Base-by-base conservation (phyloP, 495 filamentous ascomycete species). In the Cercophora sp. region DNA sequence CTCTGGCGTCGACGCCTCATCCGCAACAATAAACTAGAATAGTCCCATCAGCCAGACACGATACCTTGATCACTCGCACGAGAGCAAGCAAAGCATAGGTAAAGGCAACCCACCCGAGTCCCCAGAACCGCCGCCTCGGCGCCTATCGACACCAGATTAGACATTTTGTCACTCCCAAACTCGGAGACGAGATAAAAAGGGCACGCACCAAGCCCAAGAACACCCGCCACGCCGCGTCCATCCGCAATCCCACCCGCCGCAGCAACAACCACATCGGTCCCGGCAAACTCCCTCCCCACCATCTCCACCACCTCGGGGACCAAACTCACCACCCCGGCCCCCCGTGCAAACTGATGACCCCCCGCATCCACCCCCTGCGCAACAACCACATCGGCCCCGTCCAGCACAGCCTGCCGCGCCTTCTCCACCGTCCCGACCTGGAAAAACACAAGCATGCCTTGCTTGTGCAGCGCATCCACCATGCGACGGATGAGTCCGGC, bases 211-310 rank as follows among this genome's bases (percentile, higher is more conserved):
- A 51, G 42, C 8, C 5, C 2, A 51, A 48, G n/a, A 39, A 39
- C 11, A 42, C 86, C 86, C 9, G 81, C 80, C 2, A 78, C 79
- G 1, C 83, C 81, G 15, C 86, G 69, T 4, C 81, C 82, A 61
- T 91, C 86, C 0, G 74, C 73, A 49, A 91, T 83, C 0, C 87
- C 88, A 2, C 88, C 88, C 1, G 88, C 85, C 0, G 85, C 88
- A 29, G 90, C 63, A 3, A 91, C 54, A 2, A 79, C 76, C 42
- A 87, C 70, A 20, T 72, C 59, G 45, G 31, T 63, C 1, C 57
- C 60, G 4, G 57, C 57, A 18, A 69, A 64, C 55, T 71, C 71
- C 4, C 45, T 22, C 8, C 52, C 59, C 45, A 90, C 43, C 42
- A 72, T 63, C 60, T 87, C 84, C n/a, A 60, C 62, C 32, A 72